Conservation (phyloP, 108 stramenopile species). For the Pseudonitzschia delicatissima region DNA sequence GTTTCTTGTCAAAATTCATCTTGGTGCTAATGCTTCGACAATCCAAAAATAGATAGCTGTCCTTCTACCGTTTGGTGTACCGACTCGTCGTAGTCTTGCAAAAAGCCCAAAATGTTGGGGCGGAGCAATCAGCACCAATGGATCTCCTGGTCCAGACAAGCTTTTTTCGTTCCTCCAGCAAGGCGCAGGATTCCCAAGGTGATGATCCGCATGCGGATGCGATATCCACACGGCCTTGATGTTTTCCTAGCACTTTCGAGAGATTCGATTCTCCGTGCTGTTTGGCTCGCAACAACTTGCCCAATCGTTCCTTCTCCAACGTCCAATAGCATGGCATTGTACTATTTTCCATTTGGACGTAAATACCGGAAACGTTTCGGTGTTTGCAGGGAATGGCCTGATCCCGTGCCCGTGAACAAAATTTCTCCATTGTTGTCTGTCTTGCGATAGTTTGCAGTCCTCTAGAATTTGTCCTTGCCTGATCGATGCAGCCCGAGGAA, state of each 20-base stretch:
- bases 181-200: constrained; percentile 87
- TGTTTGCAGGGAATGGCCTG: constrained; percentile 97
- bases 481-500: constrained; percentile 18
- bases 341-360: constrained; percentile 56
- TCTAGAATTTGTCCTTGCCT: not conserved
- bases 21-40: constrained; percentile 45
- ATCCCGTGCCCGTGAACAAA: constrained; percentile 95
- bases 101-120: constrained; percentile 62
- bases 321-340: constrained; percentile 82
- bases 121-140: constrained; percentile 87
- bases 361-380: constrained; percentile 93
- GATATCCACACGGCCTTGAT: constrained; percentile 94
- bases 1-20: not conserved
- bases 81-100: constrained; percentile 72
- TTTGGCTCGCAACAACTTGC: constrained; percentile 79
- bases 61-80: constrained; percentile 52
- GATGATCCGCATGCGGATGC: constrained; percentile 98
- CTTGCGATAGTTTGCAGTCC: not conserved
- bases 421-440: constrained; percentile 45
- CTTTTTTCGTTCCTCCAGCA: constrained; percentile 65
- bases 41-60: constrained; percentile 68
- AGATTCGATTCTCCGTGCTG: constrained; percentile 22
- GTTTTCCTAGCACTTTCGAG: constrained; percentile 16
- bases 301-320: constrained; percentile 94
- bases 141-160: constrained; percentile 32